Base-by-base conservation (phyloP, 1,284 basidiomycete species). In the Melampsora larici-populina region DNA sequence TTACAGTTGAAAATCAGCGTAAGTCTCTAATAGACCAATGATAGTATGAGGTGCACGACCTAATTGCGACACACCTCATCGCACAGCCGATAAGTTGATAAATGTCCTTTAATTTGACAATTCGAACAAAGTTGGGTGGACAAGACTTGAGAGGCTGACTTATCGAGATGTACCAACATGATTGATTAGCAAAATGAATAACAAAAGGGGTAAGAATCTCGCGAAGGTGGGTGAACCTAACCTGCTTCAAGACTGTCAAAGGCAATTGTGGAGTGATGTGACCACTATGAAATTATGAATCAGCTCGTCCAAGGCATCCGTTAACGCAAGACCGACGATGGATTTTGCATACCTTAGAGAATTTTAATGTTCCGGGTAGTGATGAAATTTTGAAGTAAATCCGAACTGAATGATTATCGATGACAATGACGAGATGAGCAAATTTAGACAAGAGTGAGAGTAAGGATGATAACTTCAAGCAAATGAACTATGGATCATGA, bases 241-340 rank as follows among this genome's bases (percentile, higher is more conserved):
- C 94, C 91, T 97, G 94, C 84, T 92, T 92, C 78, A 99, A 86
- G 9, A 98, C 94, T 84, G 96, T 92, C 92, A 98, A 94, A 17
- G 96, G 97, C 79, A 99, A 86, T 85, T 99, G 95, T 1, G 97
- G 96, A 26, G 95, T 97, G 81, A 99, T 98, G 78, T 93, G 91
- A 1, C 96, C 96, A 81, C 91, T n/a, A n/a, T n/a, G n/a, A n/a
- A n/a, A n/a, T n/a, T 93, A 70, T 95, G 97, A 83, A 99, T 99
- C 79, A 99, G 89, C 86, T 99, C 96, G 86, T 99, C 96, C 81
- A 99, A 89, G 80, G 96, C 94, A 87, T 99, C 96, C n/a, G 96
- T 97, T 76, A 99, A 88, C 65, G 96, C 94, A 87, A 95, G 93
- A 60, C 96, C 96, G 85, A 98, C 93, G n/a, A n/a, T n/a, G n/a